Conservation (phyloP, 1,139 yeast species). For the Pichia sp. region DNA sequence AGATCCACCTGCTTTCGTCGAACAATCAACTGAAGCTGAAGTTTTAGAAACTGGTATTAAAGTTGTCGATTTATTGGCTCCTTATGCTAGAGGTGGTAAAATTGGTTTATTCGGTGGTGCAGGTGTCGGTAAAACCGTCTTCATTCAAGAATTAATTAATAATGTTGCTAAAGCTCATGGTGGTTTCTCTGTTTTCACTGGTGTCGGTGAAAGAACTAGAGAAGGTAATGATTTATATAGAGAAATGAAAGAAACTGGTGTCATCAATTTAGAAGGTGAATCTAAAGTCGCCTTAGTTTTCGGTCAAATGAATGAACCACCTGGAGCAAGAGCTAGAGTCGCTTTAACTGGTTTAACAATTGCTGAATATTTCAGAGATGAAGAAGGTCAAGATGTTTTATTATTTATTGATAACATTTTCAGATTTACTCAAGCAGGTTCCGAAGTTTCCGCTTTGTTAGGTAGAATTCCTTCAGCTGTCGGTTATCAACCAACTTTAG, state of each 20-base stretch:
- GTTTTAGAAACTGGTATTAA: conserved; percentile 99
- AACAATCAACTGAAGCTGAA: conserved; percentile 97
- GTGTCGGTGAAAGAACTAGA: conserved; percentile 99
- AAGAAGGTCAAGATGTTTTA: conserved; percentile 99
- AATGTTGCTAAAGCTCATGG: conserved; percentile 99
- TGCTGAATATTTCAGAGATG: conserved; percentile 99
- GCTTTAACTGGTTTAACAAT: conserved; percentile 99
- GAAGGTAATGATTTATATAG: conserved; percentile 99
- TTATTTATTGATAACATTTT: conserved; percentile 99
- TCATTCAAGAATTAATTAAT: conserved; percentile 99
- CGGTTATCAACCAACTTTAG: conserved; percentile 99
- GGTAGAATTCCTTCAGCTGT: conserved; percentile 99
- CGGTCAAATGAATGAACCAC: conserved; percentile 99
- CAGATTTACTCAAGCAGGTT: conserved; percentile 99
- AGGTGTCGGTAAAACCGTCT: conserved; percentile 99
- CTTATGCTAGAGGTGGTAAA: conserved; percentile 99
- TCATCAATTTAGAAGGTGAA: conserved; percentile 98
- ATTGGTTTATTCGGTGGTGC: conserved; percentile 99
- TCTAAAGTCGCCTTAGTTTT: conserved; percentile 99
- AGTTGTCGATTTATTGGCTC: conserved; percentile 98
- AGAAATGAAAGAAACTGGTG: conserved; percentile 99
- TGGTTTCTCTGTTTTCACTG: conserved; percentile 99
- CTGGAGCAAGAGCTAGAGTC: conserved; percentile 99
- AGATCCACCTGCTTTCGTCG: conserved; percentile 93
- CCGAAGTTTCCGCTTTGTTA: conserved; percentile 98